These are phyloP conservation scores for Daldinia grandis DNA, from an alignment of 495 filamentous ascomycete genomes.

Conservation along the genomic window DNA sequence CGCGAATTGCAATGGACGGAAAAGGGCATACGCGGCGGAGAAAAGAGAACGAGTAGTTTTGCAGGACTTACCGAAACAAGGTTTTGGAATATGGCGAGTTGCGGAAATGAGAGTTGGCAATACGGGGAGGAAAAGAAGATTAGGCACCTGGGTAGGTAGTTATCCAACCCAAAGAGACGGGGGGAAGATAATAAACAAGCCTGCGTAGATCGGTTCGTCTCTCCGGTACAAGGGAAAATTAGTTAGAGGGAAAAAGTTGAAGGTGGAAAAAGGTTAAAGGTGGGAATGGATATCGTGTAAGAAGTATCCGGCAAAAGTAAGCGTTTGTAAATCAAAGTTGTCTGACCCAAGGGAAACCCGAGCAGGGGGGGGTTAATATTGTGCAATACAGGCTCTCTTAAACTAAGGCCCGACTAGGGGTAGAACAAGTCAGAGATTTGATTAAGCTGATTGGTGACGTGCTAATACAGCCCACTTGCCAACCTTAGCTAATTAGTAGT, in stretches of 20 bases:
- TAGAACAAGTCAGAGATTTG: constrained; percentile 26
- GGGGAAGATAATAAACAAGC: neutral
- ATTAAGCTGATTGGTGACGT: constrained; percentile 36
- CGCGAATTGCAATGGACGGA: constrained; percentile 21
- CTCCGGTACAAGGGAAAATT: neutral
- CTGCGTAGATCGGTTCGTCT: neutral
- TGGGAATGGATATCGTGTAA: constrained; percentile 32
- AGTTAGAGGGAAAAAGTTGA: constrained; percentile 27
- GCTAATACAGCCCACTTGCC: constrained; percentile 21
- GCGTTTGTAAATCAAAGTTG: constrained; percentile 44
- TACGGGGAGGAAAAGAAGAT: neutral
- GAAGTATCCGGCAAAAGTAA: constrained; percentile 43
- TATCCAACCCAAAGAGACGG: neutral
- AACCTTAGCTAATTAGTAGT: constrained; percentile 24
- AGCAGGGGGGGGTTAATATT: constrained; percentile 41
- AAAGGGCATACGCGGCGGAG: constrained; percentile 25
- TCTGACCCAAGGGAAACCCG: constrained; percentile 42
- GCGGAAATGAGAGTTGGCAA: constrained; percentile 9
- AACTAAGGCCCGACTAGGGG: constrained; percentile 41
- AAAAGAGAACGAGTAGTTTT: constrained; percentile 26
- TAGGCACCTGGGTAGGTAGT: constrained; percentile 5
- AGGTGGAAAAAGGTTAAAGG: constrained; percentile 32
- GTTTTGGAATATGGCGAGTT: constrained; percentile 12
- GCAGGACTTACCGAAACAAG: constrained; percentile 34
- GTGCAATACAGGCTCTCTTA: constrained; percentile 37